Percentiles rank a stretch among this genome's conserved stretches.
These are phyloP conservation scores for Mycena pura DNA, from an alignment of 768 basidiomycete genomes.

Conservation along the genomic window DNA sequence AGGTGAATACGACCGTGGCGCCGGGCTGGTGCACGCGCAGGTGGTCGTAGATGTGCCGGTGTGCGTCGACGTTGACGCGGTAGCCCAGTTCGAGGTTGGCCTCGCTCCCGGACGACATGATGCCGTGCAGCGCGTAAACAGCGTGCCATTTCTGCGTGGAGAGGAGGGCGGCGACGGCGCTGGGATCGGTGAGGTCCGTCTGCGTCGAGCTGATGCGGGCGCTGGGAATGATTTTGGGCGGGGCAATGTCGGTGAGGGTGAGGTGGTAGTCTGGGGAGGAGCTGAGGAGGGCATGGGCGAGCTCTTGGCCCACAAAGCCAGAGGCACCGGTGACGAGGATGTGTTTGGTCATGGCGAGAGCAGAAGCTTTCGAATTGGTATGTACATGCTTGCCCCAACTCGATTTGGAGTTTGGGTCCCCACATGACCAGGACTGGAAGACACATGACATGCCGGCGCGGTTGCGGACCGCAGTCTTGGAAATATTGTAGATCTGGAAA, in stretches of 20 bases:
- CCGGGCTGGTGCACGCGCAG: background rate
- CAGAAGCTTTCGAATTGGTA: no score
- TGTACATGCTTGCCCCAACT: no score
- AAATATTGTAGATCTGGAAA: no score
- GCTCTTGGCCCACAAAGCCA: slow-evolving; percentile 7
- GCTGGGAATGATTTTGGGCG: slow-evolving; percentile 1
- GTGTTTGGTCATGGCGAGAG: background rate
- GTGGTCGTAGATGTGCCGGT: background rate
- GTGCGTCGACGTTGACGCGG: slow-evolving; percentile 10
- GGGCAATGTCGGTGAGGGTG: slow-evolving; percentile 5
- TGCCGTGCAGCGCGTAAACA: slow-evolving; percentile 8
- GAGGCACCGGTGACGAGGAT: slow-evolving; percentile 12
- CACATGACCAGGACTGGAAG: no score
- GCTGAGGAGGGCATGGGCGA: slow-evolving; percentile 3
- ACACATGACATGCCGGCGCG: no score
- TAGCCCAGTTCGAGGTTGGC: slow-evolving; percentile 11
- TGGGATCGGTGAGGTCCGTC: slow-evolving; percentile 5
- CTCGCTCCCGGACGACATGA: slow-evolving; percentile 14
- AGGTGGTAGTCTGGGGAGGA: slow-evolving; percentile 7
- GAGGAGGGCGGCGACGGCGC: background rate
- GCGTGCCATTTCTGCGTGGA: slow-evolving; percentile 10
- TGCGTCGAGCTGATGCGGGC: slow-evolving; percentile 5
- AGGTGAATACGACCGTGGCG: background rate
- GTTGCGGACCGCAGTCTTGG: no score
- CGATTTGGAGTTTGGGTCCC: no score